These are phyloP conservation scores for Didymella keratinophila DNA, from an alignment of 2,329 filamentous ascomycete species.

Conservation along the genomic window DNA sequence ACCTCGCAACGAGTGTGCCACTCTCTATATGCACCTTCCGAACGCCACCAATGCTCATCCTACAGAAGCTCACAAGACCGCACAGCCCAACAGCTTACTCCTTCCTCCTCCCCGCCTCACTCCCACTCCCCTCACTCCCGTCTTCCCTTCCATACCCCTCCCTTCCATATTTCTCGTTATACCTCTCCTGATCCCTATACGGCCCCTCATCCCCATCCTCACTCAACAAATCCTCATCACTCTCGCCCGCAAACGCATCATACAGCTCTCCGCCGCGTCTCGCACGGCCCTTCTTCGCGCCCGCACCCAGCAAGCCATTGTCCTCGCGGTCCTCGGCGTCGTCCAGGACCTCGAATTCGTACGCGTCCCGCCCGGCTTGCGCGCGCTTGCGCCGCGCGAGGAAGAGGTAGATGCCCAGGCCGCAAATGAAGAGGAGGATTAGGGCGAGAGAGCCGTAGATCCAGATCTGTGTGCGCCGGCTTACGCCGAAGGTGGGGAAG, in stretches of 20 bases:
- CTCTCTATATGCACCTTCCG: neutral
- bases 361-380: conserved; percentile 79
- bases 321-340: conserved; percentile 73
- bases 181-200: conserved; percentile 38
- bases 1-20: neutral
- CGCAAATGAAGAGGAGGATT: conserved; percentile 83
- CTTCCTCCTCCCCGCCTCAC: conserved; percentile 35
- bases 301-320: conserved; percentile 55
- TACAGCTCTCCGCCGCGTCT: conserved; percentile 87
- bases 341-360: conserved; percentile 93
- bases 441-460: conserved; percentile 88
- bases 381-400: conserved; percentile 79
- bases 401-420: conserved; percentile 82
- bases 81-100: conserved; percentile 24
- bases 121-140: conserved; percentile 18
- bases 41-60: conserved; percentile 28
- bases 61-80: neutral
- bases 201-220: conserved; percentile 51
- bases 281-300: conserved; percentile 55
- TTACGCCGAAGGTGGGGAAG: conserved; percentile 89
- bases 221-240: conserved; percentile 73
- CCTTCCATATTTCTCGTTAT: conserved; percentile 44
- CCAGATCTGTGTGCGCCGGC: conserved; percentile 88
- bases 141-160: conserved; percentile 22
- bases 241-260: conserved; percentile 95